Percentiles rank a stretch among this genome's conserved stretches.
phyloP scores from a whole-genome alignment of 768 basidiomycete species.

The Fibroporia radiculosa region DNA sequence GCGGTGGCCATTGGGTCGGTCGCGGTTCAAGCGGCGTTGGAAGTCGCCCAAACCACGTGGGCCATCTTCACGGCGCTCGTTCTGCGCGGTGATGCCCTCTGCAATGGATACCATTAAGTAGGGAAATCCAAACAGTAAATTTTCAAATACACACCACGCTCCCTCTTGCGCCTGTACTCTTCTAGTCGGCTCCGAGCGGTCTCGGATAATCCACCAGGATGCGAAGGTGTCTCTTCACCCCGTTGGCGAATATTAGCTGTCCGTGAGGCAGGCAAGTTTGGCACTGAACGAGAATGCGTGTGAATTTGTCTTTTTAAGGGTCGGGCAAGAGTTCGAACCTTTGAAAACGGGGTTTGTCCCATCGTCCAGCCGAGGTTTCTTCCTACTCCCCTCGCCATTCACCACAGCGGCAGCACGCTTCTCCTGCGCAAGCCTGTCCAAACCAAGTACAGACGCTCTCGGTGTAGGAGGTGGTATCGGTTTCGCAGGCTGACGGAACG shows the following conservation, averaged over 20 bases:
- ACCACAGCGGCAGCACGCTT: slow-evolving; percentile 57
- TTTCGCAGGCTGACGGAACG: slow-evolving; percentile 70
- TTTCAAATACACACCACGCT: slow-evolving; percentile 40
- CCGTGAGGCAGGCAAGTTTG: slow-evolving; percentile 56
- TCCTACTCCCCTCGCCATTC: slow-evolving; percentile 47
- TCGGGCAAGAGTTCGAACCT: slow-evolving; percentile 38
- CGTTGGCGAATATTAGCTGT: slow-evolving; percentile 58
- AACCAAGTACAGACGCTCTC: slow-evolving; percentile 71
- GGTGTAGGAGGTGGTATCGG: slow-evolving; percentile 73
- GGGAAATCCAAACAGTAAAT: neutral
- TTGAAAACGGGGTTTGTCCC: slow-evolving; percentile 77
- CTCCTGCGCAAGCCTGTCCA: slow-evolving; percentile 84
- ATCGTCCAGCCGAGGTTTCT: slow-evolving; percentile 52
- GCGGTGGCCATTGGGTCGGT: slow-evolving; percentile 30
- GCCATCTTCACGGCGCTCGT: slow-evolving; percentile 46
- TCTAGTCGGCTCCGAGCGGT: slow-evolving; percentile 63
- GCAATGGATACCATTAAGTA: neutral
- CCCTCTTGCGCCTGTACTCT: slow-evolving; percentile 63
- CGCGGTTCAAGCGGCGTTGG: slow-evolving; percentile 83
- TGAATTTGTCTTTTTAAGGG: neutral
- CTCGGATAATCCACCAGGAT: slow-evolving; percentile 84
- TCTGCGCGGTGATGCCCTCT: slow-evolving; percentile 69
- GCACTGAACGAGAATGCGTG: slow-evolving; percentile 44
- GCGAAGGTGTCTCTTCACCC: slow-evolving; percentile 89
- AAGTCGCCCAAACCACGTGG: slow-evolving; percentile 88